Evolutionary conservation across 345 rosid species (phyloP).

Genomic region (Rhodamnia rubescens): DNA sequence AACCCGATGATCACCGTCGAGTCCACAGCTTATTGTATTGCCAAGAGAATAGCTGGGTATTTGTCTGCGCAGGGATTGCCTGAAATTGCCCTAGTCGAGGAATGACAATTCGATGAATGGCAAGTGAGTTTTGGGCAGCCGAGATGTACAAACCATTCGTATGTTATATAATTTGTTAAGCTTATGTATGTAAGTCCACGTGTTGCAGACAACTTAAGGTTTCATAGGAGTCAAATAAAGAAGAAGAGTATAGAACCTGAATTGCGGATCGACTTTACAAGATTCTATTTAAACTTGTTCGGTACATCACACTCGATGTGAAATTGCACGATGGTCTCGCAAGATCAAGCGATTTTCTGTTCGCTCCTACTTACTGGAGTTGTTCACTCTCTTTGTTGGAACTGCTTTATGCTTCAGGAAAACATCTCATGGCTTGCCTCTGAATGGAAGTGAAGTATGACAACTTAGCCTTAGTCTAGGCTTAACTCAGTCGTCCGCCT

Average conservation of each 20-base stretch:
- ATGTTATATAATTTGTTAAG: not conserved
- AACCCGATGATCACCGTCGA: slow-evolving; percentile 66
- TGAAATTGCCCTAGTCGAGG: not conserved
- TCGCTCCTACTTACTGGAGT: not conserved
- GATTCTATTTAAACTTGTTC: not conserved
- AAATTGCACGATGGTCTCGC: not conserved
- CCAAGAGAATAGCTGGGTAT: not conserved
- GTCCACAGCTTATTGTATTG: slow-evolving; percentile 16
- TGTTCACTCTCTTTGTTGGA: not conserved
- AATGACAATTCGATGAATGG: not conserved
- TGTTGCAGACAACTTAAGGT: not conserved
- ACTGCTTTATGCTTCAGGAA: not conserved
- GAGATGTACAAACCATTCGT: not conserved
- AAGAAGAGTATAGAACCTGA: not conserved
- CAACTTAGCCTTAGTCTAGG: not conserved
- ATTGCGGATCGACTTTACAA: not conserved
- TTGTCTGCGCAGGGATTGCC: not conserved
- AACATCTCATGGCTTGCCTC: not conserved
- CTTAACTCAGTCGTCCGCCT: not conserved
- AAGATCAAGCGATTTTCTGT: not conserved
- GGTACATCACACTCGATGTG: not conserved
- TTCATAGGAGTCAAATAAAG: not conserved
- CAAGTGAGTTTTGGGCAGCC: not conserved
- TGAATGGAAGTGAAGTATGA: not conserved
- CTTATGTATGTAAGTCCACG: not conserved